Base-by-base conservation (phyloP, 2,329 filamentous ascomycete species). In the Colletotrichum sp. region DNA sequence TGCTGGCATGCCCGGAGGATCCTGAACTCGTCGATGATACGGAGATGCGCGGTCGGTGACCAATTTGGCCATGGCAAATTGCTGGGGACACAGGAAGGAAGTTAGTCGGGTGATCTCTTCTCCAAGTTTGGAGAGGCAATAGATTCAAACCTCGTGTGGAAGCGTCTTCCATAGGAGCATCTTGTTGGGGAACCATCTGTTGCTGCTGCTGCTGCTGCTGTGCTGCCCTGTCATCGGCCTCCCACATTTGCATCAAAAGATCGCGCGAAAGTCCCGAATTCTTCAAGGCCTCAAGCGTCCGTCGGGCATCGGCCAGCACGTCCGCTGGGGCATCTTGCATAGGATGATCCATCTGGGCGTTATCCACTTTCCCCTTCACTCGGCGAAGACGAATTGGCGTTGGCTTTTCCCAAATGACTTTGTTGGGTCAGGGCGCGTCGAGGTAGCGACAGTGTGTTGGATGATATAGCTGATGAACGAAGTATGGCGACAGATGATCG, bases 21-120 rank as follows among this genome's bases (percentile, higher is more conserved):
- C 85, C 86, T 13, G 87, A 88, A 79, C 87, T 89, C 9, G 87
- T 87, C 4, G 88, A 89, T 1, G 88, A 89, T 39, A 87, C 83
- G n/a, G 86, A 87, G 70, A 88, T 87, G 65, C 86, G 83, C 39
- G 86, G 84, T 39, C 86, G 85, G 78, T 81, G 80, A 48, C 78
- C 76, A 73, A 78, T 75, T 28, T 86, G 85, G 61, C 82, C 82
- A 43, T 85, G 86, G 2, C 84, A 81, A n/a, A 84, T 82, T 13
- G 74, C 74, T 75, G 71, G 15, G 83, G 81, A 30, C 85, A 76
- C 68, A 86, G 84, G 71, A 85, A 79, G 70, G 80, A 43, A 36
- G 66, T 76, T 75, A 76, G 71, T 62, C 58, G 22, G 28, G 28
- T 56, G 58, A 27, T 28, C 13, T n/a, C 36, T 6, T 39, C 34